Base-by-base conservation (phyloP, 2,329 filamentous ascomycete genomes). In the Alternaria incomplexa region DNA sequence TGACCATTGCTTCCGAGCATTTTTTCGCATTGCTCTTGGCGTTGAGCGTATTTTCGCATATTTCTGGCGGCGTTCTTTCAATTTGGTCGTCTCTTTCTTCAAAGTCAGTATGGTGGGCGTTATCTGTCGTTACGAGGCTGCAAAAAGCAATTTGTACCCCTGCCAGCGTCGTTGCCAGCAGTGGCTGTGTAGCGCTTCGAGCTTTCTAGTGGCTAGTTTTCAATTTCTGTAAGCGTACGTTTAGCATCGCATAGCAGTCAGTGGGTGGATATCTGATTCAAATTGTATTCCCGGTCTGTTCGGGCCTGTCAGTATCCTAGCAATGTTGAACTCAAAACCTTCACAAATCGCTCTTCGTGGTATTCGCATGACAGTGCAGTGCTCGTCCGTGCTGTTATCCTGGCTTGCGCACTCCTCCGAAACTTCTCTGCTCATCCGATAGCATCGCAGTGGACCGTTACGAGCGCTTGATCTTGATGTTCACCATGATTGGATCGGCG, bases 1-100 rank as follows among this genome's bases (percentile, higher is more conserved):
- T 40, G 1, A 40, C 26, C 13, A 10, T 61, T 28, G 53, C 61
- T 62, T 44, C 45, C 28, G 62, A 50, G 57, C 50, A 64, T 51
- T 28, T 25, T 67, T 53, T 52, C 64, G 71, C 71, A 75, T 75
- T 60, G 66, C 56, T 55, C 56, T 62, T 62, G 73, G 73, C 74
- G 73, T 75, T 75, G 69, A 69, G 65, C 66, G 59, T 28, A 9
- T 57, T 62, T 58, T 56, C 63, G 70, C 73, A 73, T 72, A 57
- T 40, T 63, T 55, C 32, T 12, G 62, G 59, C 68, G 73, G 71
- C 68, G 73, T 75, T 74, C 57, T 61, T 25, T 11, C 58, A 32
- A 25, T 62, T 60, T 50, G 32, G 23, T n/a, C 32, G 30, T 65
- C 8, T n/a, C 36, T 65, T 62, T 15, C 15, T 54, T 62, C 25